These are phyloP conservation scores for Salvia splendens DNA, from an alignment of 257 asterid species.

Conservation along the genomic window DNA sequence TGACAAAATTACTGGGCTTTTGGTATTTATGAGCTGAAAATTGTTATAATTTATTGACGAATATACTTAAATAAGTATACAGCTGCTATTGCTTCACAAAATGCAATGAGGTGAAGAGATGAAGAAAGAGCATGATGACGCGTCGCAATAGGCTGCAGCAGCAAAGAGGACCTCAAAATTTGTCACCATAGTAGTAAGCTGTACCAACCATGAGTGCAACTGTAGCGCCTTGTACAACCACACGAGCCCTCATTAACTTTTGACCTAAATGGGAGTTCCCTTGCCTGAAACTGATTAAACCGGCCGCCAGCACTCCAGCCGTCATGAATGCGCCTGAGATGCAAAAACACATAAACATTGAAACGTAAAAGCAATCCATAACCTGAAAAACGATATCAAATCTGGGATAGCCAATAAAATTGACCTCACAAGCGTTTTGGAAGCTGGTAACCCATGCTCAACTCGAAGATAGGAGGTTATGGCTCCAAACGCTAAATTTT, in stretches of 20 bases:
- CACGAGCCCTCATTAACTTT: conserved; percentile 97
- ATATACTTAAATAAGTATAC: neutral
- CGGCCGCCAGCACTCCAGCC: conserved; percentile 94
- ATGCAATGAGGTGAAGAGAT: neutral
- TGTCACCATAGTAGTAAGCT: conserved; percentile 86
- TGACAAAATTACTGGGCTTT: neutral
- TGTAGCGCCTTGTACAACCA: conserved; percentile 96
- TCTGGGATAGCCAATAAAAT: neutral
- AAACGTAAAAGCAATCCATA: conserved; percentile 7
- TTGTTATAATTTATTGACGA: no score
- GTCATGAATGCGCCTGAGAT: conserved; percentile 84
- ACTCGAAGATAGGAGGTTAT: neutral
- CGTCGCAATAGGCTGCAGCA: neutral
- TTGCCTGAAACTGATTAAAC: conserved; percentile 76
- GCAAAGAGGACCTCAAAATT: conserved; percentile 26
- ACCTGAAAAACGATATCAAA: neutral
- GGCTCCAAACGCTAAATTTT: neutral
- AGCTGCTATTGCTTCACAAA: conserved; percentile 18
- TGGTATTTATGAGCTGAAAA: no score
- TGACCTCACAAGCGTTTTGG: neutral
- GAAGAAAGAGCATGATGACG: neutral
- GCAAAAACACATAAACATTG: neutral
- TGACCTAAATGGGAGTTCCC: conserved; percentile 89
- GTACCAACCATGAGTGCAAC: conserved; percentile 96
- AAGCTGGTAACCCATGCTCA: neutral